phyloP scores from a whole-genome alignment of 2,329 filamentous ascomycete genomes.

The Arthroderma uncinatum region DNA sequence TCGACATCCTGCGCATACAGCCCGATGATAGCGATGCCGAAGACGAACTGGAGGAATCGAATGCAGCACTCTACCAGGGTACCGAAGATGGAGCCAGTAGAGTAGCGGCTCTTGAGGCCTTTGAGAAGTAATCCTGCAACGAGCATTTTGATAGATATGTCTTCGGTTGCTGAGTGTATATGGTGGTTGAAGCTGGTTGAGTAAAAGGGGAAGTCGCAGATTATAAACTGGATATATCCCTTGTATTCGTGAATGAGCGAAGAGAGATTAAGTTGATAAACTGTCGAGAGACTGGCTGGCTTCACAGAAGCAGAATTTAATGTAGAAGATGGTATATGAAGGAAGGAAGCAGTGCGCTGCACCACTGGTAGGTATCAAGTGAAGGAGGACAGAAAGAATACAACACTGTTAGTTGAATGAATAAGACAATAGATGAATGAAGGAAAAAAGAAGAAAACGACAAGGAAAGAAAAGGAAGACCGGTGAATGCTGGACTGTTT shows the following conservation, averaged over 20 bases:
- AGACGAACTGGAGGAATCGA: conserved; percentile 65
- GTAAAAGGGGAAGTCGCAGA: not conserved
- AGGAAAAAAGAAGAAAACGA: conserved; percentile 7
- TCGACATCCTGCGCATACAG: conserved; percentile 64
- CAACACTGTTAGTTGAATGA: not conserved
- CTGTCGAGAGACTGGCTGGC: not conserved
- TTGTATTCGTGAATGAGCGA: not conserved
- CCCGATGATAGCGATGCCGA: conserved; percentile 65
- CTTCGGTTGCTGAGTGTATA: not conserved
- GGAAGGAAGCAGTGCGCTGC: conserved; percentile 2
- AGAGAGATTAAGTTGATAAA: not conserved
- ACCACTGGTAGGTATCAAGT: not conserved
- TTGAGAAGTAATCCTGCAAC: conserved; percentile 16
- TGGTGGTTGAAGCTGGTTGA: not conserved
- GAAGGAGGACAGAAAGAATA: not conserved
- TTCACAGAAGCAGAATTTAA: not conserved
- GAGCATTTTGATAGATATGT: conserved; percentile 7
- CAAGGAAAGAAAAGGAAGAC: conserved; percentile 4
- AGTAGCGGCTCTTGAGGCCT: conserved; percentile 16
- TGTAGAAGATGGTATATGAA: not conserved
- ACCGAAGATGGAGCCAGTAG: conserved; percentile 13
- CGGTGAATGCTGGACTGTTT: not conserved
- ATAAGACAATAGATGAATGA: conserved; percentile 3
- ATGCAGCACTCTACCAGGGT: conserved; percentile 34
- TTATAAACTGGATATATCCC: not conserved